Conservation (phyloP, 345 rosid species). For the Pelargonium nanum region DNA sequence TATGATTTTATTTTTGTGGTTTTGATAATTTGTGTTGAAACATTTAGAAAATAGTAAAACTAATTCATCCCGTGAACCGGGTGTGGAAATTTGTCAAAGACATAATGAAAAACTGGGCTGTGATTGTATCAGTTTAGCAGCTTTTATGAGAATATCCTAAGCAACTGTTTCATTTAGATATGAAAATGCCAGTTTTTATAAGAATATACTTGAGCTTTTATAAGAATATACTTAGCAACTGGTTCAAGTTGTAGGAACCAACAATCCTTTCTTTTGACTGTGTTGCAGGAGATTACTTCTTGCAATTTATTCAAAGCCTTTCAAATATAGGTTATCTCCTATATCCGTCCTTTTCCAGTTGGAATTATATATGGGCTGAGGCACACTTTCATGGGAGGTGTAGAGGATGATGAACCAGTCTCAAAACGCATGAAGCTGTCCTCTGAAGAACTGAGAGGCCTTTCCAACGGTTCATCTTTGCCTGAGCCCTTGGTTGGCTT, state of each 20-base stretch:
- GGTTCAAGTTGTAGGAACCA: too few relatives aligned
- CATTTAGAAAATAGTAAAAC: too few relatives aligned
- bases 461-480: conserved; percentile 35
- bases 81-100: too few relatives aligned
- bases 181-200: too few relatives aligned
- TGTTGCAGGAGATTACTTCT: neutral
- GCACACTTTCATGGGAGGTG: conserved; percentile 55
- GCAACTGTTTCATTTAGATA: too few relatives aligned
- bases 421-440: conserved; percentile 45
- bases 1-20: too few relatives aligned
- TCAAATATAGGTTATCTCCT: neutral
- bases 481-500: conserved; percentile 26
- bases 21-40: too few relatives aligned
- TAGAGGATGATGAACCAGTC: conserved; percentile 55
- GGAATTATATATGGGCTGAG: conserved; percentile 50
- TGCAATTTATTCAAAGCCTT: neutral
- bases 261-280: neutral
- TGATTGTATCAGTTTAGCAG: neutral
- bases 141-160: too few relatives aligned
- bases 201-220: too few relatives aligned
- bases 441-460: conserved; percentile 24
- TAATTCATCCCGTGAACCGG: too few relatives aligned
- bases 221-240: too few relatives aligned
- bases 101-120: too few relatives aligned
- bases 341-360: conserved; percentile 3